phyloP scores from a whole-genome alignment of 2,329 filamentous ascomycete genomes.

The Fusarium compactum region DNA sequence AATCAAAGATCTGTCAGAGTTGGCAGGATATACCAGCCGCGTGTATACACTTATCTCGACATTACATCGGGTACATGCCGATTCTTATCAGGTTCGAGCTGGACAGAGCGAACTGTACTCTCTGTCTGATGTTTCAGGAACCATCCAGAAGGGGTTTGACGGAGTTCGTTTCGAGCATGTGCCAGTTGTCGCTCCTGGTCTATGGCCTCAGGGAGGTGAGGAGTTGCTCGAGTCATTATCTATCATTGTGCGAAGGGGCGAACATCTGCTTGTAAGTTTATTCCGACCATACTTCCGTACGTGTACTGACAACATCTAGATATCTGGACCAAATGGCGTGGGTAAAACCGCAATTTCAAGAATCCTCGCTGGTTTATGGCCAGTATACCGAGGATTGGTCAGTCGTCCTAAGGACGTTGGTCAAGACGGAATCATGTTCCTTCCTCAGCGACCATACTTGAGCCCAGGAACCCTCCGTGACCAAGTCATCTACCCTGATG shows the following conservation, averaged over 20 bases:
- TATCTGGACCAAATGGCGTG: constrained; percentile 94
- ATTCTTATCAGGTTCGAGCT: constrained; percentile 79
- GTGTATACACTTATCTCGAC: constrained; percentile 97
- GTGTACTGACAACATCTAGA: constrained; percentile 56
- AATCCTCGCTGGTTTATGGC: constrained; percentile 93
- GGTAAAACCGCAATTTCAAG: constrained; percentile 92
- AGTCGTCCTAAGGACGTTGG: constrained; percentile 85
- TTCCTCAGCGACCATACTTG: constrained; percentile 93
- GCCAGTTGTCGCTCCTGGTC: constrained; percentile 86
- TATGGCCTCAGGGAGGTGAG: constrained; percentile 92
- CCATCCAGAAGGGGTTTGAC: constrained; percentile 93
- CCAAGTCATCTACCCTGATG: constrained; percentile 97
- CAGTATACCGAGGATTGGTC: constrained; percentile 91
- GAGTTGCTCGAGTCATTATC: constrained; percentile 90
- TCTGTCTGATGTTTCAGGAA: constrained; percentile 91
- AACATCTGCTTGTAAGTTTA: constrained; percentile 80
- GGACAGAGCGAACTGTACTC: constrained; percentile 86
- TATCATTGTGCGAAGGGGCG: constrained; percentile 88
- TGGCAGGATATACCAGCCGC: constrained; percentile 94
- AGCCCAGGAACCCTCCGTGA: constrained; percentile 93
- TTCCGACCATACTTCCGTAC: background rate
- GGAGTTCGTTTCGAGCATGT: constrained; percentile 94
- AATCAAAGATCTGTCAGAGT: constrained; percentile 96
- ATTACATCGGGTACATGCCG: constrained; percentile 90
- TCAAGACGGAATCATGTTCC: constrained; percentile 96